Evolutionary conservation across 2,329 filamentous ascomycete species (phyloP).

Genomic region (Lasiodiplodia hormozganensis): DNA sequence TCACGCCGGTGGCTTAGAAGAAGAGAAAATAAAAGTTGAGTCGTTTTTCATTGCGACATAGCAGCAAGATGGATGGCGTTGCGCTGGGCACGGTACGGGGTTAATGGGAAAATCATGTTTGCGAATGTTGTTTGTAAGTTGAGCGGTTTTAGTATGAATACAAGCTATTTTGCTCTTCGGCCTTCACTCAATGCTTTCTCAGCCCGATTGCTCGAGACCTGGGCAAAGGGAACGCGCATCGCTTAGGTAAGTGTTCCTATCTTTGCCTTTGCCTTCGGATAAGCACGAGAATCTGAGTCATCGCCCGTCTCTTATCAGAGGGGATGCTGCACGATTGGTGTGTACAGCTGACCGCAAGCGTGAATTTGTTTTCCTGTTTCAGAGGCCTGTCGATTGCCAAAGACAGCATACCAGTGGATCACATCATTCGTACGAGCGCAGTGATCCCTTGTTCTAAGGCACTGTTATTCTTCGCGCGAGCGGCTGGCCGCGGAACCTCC

Average conservation of each 20-base stretch:
- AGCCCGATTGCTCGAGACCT: background rate
- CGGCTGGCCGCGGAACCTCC: no score
- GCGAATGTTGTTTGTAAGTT: background rate
- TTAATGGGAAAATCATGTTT: background rate
- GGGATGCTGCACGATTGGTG: no score
- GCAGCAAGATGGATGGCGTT: background rate
- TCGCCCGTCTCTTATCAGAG: background rate
- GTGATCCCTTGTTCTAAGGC: no score
- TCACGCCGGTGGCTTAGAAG: constrained; percentile 48
- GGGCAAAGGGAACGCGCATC: background rate
- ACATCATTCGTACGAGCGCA: no score
- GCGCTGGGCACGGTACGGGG: background rate
- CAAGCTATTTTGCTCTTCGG: background rate
- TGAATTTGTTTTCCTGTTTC: no score
- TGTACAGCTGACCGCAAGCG: no score
- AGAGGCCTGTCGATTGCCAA: no score
- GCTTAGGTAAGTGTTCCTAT: background rate
- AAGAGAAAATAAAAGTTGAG: background rate
- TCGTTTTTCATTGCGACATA: background rate
- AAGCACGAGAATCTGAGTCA: background rate
- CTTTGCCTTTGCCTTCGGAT: background rate
- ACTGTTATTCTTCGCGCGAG: background rate
- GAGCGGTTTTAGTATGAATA: background rate
- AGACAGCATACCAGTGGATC: no score
- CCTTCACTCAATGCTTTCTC: background rate